Percentiles rank a stretch among this genome's conserved stretches.
Conservation (phyloP, 345 rosid species). For the Boechera stricta region DNA sequence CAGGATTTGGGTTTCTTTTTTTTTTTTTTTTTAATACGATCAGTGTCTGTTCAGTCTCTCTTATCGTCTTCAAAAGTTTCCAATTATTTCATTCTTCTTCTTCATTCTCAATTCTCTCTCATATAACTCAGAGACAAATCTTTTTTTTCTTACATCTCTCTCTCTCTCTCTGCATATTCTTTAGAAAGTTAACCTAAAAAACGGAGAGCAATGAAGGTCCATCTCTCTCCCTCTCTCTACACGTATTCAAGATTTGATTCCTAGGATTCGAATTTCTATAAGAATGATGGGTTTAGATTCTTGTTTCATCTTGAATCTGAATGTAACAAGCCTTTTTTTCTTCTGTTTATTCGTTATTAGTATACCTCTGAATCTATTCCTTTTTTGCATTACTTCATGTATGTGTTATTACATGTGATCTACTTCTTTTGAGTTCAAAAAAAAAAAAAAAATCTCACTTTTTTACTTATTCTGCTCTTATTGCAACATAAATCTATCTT, state of each 20-base stretch:
- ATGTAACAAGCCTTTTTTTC: not conserved
- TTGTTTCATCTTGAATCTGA: slow-evolving; percentile 23
- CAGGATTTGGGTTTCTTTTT: not conserved
- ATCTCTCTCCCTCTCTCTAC: slow-evolving; percentile 36
- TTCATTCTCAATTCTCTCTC: slow-evolving; percentile 21
- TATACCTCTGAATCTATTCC: slow-evolving; percentile 1
- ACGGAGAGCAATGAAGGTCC: slow-evolving; percentile 64
- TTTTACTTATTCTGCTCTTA: not conserved
- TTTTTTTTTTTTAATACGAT: not conserved
- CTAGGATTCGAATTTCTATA: slow-evolving; percentile 8
- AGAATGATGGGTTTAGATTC: slow-evolving; percentile 34
- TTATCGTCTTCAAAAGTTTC: slow-evolving; percentile 36
- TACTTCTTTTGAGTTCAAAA: not conserved
- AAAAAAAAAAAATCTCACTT: not conserved
- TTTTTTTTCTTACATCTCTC: not conserved
- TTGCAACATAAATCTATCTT: not conserved
- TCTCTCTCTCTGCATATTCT: slow-evolving; percentile 38
- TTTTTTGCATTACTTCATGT: not conserved
- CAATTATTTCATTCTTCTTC: slow-evolving; percentile 33
- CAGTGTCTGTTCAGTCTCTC: slow-evolving; percentile 42
- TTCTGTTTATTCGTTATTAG: not conserved
- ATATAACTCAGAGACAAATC: not conserved
- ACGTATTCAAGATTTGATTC: slow-evolving; percentile 38
- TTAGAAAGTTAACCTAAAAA: not conserved
- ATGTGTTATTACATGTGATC: not conserved